phyloP scores from a whole-genome alignment of 108 stramenopile species.

The Cylindrotheca fusiformis region DNA sequence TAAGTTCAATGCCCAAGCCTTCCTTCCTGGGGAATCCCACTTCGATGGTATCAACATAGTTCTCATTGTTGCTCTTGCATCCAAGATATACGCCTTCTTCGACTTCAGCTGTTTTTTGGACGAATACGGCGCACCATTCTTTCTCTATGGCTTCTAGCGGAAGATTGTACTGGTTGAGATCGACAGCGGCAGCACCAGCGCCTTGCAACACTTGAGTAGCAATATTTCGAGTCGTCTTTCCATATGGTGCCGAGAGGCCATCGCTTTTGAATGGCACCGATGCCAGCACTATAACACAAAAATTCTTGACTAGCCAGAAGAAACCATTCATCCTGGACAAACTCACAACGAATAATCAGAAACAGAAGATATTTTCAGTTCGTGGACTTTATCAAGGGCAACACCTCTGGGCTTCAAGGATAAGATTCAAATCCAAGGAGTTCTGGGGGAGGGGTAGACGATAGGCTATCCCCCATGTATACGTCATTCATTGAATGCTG shows the following conservation, averaged over 20 bases:
- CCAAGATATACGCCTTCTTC: constrained; percentile 42
- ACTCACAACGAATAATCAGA: too few relatives aligned
- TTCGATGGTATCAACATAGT: constrained; percentile 43
- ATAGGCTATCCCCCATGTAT: too few relatives aligned
- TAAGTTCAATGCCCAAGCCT: constrained; percentile 59
- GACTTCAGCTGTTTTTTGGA: constrained; percentile 30
- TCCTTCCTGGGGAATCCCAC: constrained; percentile 44
- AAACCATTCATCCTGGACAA: too few relatives aligned
- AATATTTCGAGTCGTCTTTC: constrained; percentile 32
- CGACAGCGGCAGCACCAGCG: constrained; percentile 37
- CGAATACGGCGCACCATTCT: constrained; percentile 59
- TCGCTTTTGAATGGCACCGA: neutral
- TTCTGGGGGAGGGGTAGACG: too few relatives aligned
- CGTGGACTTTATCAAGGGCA: too few relatives aligned
- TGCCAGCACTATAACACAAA: neutral
- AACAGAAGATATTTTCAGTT: too few relatives aligned
- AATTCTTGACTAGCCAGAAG: too few relatives aligned
- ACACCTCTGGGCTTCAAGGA: too few relatives aligned
- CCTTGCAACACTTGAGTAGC: constrained; percentile 39
- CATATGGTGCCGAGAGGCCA: constrained; percentile 14
- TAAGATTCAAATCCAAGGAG: too few relatives aligned
- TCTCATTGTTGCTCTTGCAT: constrained; percentile 35
- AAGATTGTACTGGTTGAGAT: constrained; percentile 66
- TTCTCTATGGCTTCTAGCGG: constrained; percentile 35
- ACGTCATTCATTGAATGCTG: too few relatives aligned